phyloP scores from a whole-genome alignment of 202 grass and related monocot genomes.

The Dendrocalamus latiflorus region DNA sequence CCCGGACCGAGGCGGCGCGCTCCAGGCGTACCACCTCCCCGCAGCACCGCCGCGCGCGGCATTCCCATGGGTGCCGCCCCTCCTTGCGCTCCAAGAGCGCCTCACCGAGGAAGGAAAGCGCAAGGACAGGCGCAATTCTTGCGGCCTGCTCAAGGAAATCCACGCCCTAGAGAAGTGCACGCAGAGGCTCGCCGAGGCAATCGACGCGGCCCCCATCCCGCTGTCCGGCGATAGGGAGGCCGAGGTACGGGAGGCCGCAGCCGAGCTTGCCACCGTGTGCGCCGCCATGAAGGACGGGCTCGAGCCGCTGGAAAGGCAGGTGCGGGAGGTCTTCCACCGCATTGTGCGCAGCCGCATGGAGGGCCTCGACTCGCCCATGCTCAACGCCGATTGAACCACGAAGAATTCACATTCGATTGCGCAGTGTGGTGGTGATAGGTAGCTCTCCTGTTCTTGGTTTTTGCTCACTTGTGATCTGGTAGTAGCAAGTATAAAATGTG shows the following conservation, averaged over 20 bases:
- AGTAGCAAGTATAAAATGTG: slow-evolving; percentile 50
- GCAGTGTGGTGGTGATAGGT: slow-evolving; percentile 19
- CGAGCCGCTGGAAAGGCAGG: slow-evolving; percentile 64
- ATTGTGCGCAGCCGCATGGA: slow-evolving; percentile 84
- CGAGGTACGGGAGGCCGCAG: slow-evolving; percentile 42
- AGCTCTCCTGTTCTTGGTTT: slow-evolving; percentile 23
- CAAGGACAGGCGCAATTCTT: slow-evolving; percentile 80
- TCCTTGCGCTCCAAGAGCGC: slow-evolving; percentile 65
- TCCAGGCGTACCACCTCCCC: slow-evolving; percentile 61
- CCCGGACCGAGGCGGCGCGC: slow-evolving; percentile 70
- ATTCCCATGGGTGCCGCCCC: slow-evolving; percentile 64
- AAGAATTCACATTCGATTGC: background rate
- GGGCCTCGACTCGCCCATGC: slow-evolving; percentile 56
- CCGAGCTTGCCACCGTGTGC: slow-evolving; percentile 52
- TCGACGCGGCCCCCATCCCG: slow-evolving; percentile 37
- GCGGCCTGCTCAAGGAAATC: slow-evolving; percentile 77
- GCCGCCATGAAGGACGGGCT: slow-evolving; percentile 56
- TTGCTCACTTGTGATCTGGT: slow-evolving; percentile 11
- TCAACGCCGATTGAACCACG: slow-evolving; percentile 42
- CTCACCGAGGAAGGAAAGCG: slow-evolving; percentile 75
- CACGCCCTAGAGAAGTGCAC: slow-evolving; percentile 58
- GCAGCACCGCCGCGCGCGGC: slow-evolving; percentile 42
- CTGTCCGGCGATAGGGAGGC: slow-evolving; percentile 46
- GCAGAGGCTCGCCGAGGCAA: slow-evolving; percentile 55
- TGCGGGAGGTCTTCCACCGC: slow-evolving; percentile 85